A percentile compares a stretch with the other conserved stretches of the same genome.
phyloP scores from a whole-genome alignment of 306 rosid species.

The Comarum palustre region DNA sequence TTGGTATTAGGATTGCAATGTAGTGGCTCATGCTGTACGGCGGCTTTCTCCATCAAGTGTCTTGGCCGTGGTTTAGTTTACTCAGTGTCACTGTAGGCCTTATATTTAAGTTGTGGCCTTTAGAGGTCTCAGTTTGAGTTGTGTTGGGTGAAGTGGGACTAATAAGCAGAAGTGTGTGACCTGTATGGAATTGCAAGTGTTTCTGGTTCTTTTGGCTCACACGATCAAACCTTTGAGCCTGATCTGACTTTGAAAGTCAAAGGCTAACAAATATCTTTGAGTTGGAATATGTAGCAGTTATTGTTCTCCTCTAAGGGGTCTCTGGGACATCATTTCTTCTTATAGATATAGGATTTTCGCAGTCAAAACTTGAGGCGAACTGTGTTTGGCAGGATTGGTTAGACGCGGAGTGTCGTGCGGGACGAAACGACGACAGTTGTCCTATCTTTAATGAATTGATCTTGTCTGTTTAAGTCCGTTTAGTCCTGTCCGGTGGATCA shows the following conservation, averaged over 20 bases:
- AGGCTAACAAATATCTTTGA: no score
- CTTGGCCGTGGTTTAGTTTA: background rate
- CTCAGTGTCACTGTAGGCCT: background rate
- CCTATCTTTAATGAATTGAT: no score
- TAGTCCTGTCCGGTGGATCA: no score
- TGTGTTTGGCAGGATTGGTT: no score
- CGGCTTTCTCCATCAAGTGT: background rate
- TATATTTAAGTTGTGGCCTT: background rate
- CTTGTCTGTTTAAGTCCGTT: no score
- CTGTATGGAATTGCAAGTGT: background rate
- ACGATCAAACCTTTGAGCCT: background rate
- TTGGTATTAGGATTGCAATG: background rate
- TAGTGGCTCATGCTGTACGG: background rate
- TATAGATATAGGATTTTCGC: background rate
- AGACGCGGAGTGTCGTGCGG: no score
- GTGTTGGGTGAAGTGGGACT: background rate
- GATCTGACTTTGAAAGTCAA: background rate
- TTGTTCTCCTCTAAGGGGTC: background rate
- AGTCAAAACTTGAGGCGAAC: background rate
- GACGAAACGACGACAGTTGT: no score
- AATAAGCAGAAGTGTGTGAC: background rate
- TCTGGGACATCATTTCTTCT: background rate
- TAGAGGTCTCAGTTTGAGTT: background rate
- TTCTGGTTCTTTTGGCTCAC: background rate
- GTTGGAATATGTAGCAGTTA: background rate